A percentile compares a stretch with the other conserved stretches of the same genome.
These are phyloP conservation scores for Trichoderma pleuroti DNA, from an alignment of 2,329 filamentous ascomycete genomes.

Conservation along the genomic window DNA sequence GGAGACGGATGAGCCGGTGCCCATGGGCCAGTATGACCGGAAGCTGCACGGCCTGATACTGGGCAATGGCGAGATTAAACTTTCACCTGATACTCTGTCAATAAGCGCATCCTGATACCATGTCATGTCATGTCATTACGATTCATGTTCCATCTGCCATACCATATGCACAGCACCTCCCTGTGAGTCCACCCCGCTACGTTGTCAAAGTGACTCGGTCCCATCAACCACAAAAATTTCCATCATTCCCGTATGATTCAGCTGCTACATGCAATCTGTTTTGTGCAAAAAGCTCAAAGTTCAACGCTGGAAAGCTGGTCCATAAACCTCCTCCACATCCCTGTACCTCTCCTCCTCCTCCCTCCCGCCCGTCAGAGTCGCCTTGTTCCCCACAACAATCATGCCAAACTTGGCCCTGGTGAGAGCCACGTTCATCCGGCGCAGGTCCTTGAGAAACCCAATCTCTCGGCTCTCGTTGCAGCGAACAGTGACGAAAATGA, in stretches of 20 bases:
- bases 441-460: slow-evolving; percentile 40
- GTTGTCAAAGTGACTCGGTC: not conserved
- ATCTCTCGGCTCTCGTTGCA: slow-evolving; percentile 38
- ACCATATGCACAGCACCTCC: too few species aligned
- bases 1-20: slow-evolving; percentile 60
- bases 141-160: not conserved
- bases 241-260: not conserved
- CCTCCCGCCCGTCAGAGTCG: slow-evolving; percentile 27
- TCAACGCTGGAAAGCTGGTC: not conserved
- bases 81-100: slow-evolving; percentile 19
- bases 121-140: not conserved
- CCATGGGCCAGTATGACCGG: slow-evolving; percentile 73
- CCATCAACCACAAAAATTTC: not conserved
- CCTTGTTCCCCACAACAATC: slow-evolving; percentile 32
- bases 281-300: not conserved
- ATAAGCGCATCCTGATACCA: slow-evolving; percentile 7
- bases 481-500: slow-evolving; percentile 41
- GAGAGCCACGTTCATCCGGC: slow-evolving; percentile 40
- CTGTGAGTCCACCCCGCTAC: not conserved
- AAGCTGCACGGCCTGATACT: slow-evolving; percentile 73
- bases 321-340: slow-evolving; percentile 17
- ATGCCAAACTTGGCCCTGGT: slow-evolving; percentile 36
- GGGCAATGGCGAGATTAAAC: slow-evolving; percentile 61
- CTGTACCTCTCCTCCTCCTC: slow-evolving; percentile 16
- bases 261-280: not conserved